phyloP scores from a whole-genome alignment of 805 yeast species.

The Maudiozyma pseudohumilis region DNA sequence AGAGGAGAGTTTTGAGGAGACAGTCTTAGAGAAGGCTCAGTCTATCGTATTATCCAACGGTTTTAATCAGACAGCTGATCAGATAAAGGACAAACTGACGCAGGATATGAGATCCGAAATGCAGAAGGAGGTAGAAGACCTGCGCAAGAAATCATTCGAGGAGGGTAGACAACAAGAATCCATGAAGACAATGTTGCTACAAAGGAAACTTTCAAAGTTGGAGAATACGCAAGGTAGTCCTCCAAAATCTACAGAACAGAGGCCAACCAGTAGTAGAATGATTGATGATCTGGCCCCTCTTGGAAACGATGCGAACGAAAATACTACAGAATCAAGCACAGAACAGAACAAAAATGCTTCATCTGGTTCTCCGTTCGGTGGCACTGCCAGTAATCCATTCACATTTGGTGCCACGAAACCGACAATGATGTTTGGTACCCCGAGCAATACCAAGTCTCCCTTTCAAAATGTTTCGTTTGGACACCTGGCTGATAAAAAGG shows the following conservation, averaged over 20 bases:
- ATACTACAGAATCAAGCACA: no score
- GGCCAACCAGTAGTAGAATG: no score
- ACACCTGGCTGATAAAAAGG: no score
- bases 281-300: no score
- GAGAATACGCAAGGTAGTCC: no score
- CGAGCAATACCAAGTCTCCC: no score
- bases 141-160: conserved; percentile 24
- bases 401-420: no score
- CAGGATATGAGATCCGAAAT: conserved; percentile 16
- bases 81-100: conserved; percentile 4
- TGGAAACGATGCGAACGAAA: no score
- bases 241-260: no score
- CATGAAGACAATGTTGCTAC: conserved; percentile 24
- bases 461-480: no score
- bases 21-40: conserved; percentile 10
- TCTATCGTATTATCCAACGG: conserved; percentile 5
- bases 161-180: conserved; percentile 27
- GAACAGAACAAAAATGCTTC: no score
- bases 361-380: not conserved
- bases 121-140: conserved; percentile 12
- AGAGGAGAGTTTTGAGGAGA: conserved; percentile 18
- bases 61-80: conserved; percentile 5
- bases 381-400: not conserved
- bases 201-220: conserved; percentile 24
- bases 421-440: no score